Percentiles rank a stretch among this genome's conserved stretches.
Evolutionary conservation across 2,329 filamentous ascomycete species (phyloP).

Genomic region (Fusarium burgessii): DNA sequence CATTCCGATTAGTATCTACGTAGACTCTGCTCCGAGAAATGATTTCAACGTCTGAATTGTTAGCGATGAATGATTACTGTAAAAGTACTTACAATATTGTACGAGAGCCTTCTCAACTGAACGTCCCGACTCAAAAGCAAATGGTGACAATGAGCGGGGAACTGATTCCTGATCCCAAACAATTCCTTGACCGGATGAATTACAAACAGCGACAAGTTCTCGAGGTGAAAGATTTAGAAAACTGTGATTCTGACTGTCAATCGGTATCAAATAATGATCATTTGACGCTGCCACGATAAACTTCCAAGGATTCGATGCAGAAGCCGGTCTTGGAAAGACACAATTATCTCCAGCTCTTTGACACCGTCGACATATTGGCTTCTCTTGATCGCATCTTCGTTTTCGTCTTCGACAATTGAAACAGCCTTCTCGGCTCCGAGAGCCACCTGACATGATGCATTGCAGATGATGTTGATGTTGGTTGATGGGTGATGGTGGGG

Average conservation of each 20-base stretch:
- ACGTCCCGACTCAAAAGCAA: conserved; percentile 2
- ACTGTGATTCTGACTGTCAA: neutral
- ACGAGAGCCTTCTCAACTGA: conserved; percentile 35
- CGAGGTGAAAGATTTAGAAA: conserved; percentile 38
- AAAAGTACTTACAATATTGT: conserved; percentile 37
- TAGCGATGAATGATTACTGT: neutral
- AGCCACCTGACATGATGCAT: conserved; percentile 42
- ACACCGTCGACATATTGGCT: conserved; percentile 35
- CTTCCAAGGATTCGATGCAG: conserved; percentile 37
- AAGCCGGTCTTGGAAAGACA: conserved; percentile 31
- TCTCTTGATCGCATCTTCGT: conserved; percentile 58
- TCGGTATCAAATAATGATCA: conserved; percentile 29
- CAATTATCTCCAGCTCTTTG: conserved; percentile 30
- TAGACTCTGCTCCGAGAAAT: conserved; percentile 43
- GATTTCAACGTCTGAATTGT: conserved; percentile 37
- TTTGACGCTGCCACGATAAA: conserved; percentile 36
- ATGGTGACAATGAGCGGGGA: conserved; percentile 24
- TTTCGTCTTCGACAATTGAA: conserved; percentile 63
- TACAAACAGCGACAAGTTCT: conserved; percentile 25
- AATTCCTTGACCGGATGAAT: neutral
- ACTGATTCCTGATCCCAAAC: neutral
- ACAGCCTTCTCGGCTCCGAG: conserved; percentile 50
- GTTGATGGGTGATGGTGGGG: conserved; percentile 5
- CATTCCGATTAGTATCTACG: conserved; percentile 38
- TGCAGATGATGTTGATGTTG: neutral